Percentiles rank a stretch among this genome's conserved stretches.
Conservation (phyloP, 2,329 filamentous ascomycete genomes). For the Curvularia sp. region DNA sequence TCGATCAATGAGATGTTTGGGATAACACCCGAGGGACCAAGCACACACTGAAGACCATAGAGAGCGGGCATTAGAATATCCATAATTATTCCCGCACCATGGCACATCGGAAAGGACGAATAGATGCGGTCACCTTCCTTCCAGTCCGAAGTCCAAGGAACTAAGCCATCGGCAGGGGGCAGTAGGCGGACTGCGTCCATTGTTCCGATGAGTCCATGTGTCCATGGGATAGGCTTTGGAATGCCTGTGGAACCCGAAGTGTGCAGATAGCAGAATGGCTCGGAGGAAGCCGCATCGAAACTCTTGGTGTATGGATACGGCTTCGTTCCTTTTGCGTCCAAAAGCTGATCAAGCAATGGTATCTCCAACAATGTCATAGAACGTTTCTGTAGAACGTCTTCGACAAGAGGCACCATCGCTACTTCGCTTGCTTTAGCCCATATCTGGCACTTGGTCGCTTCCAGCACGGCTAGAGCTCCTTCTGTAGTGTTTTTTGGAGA, state of each 20-base stretch:
- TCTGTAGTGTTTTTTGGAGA: conserved; percentile 33
- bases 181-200: conserved; percentile 51
- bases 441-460: conserved; percentile 26
- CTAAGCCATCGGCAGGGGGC: conserved; percentile 34
- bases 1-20: conserved; percentile 50
- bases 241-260: conserved; percentile 48
- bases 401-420: conserved; percentile 14
- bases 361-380: conserved; percentile 24
- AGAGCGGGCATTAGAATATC: conserved; percentile 51
- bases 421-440: conserved; percentile 24
- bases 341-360: conserved; percentile 22
- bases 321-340: conserved; percentile 17
- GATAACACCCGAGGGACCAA: conserved; percentile 47
- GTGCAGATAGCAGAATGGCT: conserved; percentile 42
- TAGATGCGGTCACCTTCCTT: conserved; percentile 32
- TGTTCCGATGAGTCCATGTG: conserved; percentile 45
- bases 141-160: conserved; percentile 32
- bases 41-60: conserved; percentile 46
- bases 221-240: conserved; percentile 45
- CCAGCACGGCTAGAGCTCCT: conserved; percentile 30
- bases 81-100: conserved; percentile 53
- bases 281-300: conserved; percentile 32
- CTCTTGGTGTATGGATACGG: conserved; percentile 23
- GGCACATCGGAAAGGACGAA: conserved; percentile 50
- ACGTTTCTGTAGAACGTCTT: conserved; percentile 17